Evolutionary conservation across 1,284 basidiomycete genomes (phyloP).

Genomic region (Ceratobasidium sp.): DNA sequence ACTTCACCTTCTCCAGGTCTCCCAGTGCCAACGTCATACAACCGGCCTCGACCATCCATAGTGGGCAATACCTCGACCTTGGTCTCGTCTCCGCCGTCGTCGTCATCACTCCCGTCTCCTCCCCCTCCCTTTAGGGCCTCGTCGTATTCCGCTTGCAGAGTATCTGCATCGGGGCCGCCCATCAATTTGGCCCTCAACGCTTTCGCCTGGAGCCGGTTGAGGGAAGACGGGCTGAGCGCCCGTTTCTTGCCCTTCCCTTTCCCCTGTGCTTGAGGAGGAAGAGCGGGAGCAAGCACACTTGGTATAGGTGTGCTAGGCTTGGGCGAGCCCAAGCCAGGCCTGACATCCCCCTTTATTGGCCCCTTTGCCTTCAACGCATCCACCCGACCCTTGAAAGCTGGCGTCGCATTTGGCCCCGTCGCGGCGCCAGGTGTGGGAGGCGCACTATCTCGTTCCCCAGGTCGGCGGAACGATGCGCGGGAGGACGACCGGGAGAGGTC

Average conservation of each 20-base stretch:
- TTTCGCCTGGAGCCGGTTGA: slow-evolving; percentile 94
- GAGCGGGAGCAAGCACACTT: slow-evolving; percentile 83
- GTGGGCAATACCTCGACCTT: slow-evolving; percentile 88
- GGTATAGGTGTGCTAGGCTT: slow-evolving; percentile 78
- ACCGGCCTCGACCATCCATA: slow-evolving; percentile 81
- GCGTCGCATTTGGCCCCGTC: slow-evolving; percentile 25
- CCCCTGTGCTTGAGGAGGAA: slow-evolving; percentile 47
- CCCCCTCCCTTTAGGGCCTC: slow-evolving; percentile 58
- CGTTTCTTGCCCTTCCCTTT: slow-evolving; percentile 32
- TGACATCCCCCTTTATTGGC: slow-evolving; percentile 45
- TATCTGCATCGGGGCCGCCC: slow-evolving; percentile 74
- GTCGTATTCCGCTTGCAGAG: slow-evolving; percentile 87
- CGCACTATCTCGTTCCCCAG: slow-evolving; percentile 67
- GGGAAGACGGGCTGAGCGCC: slow-evolving; percentile 57
- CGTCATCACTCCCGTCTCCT: slow-evolving; percentile 56
- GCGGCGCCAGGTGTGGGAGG: slow-evolving; percentile 54
- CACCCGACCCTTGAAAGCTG: slow-evolving; percentile 49
- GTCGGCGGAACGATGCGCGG: slow-evolving; percentile 79
- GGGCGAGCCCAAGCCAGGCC: slow-evolving; percentile 44
- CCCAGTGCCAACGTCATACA: slow-evolving; percentile 91
- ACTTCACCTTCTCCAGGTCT: slow-evolving; percentile 56
- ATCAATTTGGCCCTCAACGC: slow-evolving; percentile 92
- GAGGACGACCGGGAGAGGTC: slow-evolving; percentile 52
- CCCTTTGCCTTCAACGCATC: slow-evolving; percentile 48
- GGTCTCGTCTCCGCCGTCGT: slow-evolving; percentile 59